phyloP scores from a whole-genome alignment of 768 basidiomycete genomes.

The Candolleomyces eurysporus region DNA sequence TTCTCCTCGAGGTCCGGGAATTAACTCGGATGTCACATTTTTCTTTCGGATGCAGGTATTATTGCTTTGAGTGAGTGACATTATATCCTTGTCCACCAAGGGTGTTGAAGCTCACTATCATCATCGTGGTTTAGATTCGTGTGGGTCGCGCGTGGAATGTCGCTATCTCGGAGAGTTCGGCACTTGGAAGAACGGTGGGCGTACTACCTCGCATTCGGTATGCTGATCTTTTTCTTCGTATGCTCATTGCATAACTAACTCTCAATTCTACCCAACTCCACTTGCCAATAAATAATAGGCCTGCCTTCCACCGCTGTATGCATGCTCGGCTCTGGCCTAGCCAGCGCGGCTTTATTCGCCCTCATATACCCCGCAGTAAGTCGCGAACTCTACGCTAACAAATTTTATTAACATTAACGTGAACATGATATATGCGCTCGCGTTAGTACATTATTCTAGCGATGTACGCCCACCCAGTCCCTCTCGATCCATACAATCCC shows the following conservation, averaged over 20 bases:
- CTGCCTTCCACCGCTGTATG: constrained; percentile 72
- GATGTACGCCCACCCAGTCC: constrained; percentile 71
- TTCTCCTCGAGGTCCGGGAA: not conserved
- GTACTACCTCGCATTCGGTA: constrained; percentile 84
- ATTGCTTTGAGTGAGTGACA: constrained; percentile 77
- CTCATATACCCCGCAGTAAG: constrained; percentile 77
- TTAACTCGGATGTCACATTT: not conserved
- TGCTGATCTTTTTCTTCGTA: constrained; percentile 13
- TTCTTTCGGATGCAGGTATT: constrained; percentile 54
- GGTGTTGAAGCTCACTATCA: not conserved
- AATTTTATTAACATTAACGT: not conserved
- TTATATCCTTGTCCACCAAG: not conserved
- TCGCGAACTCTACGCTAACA: constrained; percentile 6
- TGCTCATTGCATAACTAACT: not conserved
- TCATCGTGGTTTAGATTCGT: constrained; percentile 50
- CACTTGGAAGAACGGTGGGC: constrained; percentile 88
- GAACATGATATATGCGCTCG: not conserved
- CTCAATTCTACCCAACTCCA: not conserved
- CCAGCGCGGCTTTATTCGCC: constrained; percentile 82
- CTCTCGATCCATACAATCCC: constrained; percentile 74
- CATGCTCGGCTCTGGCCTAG: constrained; percentile 68
- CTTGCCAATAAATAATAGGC: constrained; percentile 37
- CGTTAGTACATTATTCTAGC: constrained; percentile 81
- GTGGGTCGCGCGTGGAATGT: constrained; percentile 74
- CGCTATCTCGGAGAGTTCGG: constrained; percentile 64